phyloP scores from a whole-genome alignment of 495 filamentous ascomycete genomes.

The Chaetomium cochliodes region DNA sequence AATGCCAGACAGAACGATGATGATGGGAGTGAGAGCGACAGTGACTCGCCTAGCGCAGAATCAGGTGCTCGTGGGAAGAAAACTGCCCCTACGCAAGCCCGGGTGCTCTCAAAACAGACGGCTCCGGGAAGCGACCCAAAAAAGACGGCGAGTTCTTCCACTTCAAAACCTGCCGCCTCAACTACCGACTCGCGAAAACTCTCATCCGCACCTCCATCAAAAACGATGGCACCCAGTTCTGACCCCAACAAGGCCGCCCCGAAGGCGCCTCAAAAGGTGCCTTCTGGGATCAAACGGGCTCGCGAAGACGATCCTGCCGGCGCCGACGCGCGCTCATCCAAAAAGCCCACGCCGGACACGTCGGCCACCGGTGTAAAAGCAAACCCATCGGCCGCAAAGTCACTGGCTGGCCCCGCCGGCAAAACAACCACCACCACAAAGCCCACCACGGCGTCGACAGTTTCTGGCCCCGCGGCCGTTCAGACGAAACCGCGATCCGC shows the following conservation, averaged over 20 bases:
- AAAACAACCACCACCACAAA: conserved; percentile 39
- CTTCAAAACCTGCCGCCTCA: conserved; percentile 17
- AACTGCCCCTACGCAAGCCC: not conserved
- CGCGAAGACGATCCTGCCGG: conserved; percentile 40
- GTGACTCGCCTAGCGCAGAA: conserved; percentile 28
- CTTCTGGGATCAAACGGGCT: conserved; percentile 30
- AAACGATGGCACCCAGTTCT: conserved; percentile 5
- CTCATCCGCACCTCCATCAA: conserved; percentile 7
- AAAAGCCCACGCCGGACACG: conserved; percentile 42
- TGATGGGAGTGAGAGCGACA: conserved; percentile 13
- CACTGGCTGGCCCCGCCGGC: conserved; percentile 22
- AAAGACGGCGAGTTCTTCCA: conserved; percentile 10
- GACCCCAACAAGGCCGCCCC: conserved; percentile 18
- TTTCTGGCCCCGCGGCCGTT: conserved; percentile 20
- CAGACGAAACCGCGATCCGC: conserved; percentile 27
- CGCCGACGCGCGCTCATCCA: conserved; percentile 38
- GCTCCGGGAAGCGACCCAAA: conserved; percentile 16
- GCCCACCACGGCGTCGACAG: conserved; percentile 30
- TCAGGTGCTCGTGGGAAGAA: conserved; percentile 14
- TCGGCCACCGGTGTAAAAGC: conserved; percentile 15
- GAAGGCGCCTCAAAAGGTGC: conserved; percentile 11
- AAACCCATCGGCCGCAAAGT: conserved; percentile 15
- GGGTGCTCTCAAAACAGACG: conserved; percentile 14
- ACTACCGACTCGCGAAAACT: conserved; percentile 16
- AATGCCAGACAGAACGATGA: conserved; percentile 35